Evolutionary conservation across 1,284 basidiomycete genomes (phyloP).

Genomic region (Malassezia restricta): DNA sequence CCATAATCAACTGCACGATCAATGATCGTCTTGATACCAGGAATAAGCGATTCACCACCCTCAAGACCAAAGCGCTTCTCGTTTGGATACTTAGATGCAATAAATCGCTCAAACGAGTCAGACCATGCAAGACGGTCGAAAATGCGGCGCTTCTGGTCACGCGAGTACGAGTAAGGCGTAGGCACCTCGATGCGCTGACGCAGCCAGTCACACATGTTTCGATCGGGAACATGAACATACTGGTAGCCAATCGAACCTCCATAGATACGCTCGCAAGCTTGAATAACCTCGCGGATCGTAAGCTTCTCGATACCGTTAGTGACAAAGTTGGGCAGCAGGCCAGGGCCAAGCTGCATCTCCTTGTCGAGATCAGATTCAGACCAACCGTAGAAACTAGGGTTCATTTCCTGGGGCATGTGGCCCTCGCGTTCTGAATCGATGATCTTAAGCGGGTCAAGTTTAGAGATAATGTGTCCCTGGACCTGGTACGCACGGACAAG

Average conservation of each 20-base stretch:
- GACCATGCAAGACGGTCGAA: conserved; percentile 99
- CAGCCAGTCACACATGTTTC: conserved; percentile 99
- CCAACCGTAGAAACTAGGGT: conserved; percentile 63
- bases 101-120: conserved; percentile 96
- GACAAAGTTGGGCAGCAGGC: conserved; percentile 82
- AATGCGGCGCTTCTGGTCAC: conserved; percentile 98
- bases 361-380: conserved; percentile 84
- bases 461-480: conserved; percentile 87
- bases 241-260: conserved; percentile 90
- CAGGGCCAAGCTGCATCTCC: conserved; percentile 84
- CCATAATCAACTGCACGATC: conserved; percentile 94
- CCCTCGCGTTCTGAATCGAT: conserved; percentile 66
- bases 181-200: conserved; percentile 90
- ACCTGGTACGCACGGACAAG: conserved; percentile 88
- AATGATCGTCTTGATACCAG: conserved; percentile 94
- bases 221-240: conserved; percentile 96
- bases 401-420: conserved; percentile 36
- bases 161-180: conserved; percentile 92
- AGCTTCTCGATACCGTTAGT: conserved; percentile 75
- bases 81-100: conserved; percentile 95
- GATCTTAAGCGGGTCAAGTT: conserved; percentile 89
- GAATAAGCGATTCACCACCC: conserved; percentile 92
- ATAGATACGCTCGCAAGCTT: conserved; percentile 82
- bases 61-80: conserved; percentile 99
- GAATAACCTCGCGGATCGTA: conserved; percentile 83